These are phyloP conservation scores for Macrophomina phaseolina DNA, from an alignment of 2,329 filamentous ascomycete species.

Conservation along the genomic window DNA sequence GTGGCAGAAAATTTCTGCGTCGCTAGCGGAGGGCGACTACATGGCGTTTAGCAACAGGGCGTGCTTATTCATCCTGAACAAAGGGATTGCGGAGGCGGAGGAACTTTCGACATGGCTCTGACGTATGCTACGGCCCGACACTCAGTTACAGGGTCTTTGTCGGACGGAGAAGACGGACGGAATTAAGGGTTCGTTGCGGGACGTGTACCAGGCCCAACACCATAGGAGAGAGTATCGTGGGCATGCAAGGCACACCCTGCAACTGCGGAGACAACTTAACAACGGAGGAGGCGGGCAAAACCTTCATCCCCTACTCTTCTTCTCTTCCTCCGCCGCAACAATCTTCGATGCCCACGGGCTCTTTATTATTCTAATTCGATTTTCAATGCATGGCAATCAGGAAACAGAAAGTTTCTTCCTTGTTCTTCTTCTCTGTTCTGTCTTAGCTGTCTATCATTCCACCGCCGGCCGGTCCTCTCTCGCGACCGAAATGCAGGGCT, in stretches of 20 bases:
- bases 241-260: neutral
- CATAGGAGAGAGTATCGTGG: neutral
- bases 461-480: neutral
- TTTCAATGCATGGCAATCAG: neutral
- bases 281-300: neutral
- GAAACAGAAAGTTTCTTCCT: neutral
- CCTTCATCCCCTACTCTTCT: no score
- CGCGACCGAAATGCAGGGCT: neutral
- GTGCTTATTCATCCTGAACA: neutral
- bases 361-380: neutral
- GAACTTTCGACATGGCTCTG: neutral
- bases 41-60: neutral
- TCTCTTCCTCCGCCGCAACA: neutral
- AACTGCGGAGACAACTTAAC: neutral
- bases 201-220: neutral
- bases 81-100: slow-evolving; percentile 1
- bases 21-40: neutral
- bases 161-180: neutral
- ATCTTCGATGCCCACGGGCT: neutral
- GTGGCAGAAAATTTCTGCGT: neutral
- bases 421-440: neutral
- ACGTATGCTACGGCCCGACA: neutral
- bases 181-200: neutral
- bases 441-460: neutral
- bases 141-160: neutral